Percentiles rank a stretch among this genome's conserved stretches.
Conservation (phyloP, 345 rosid species). For the Pistacia integerrima region DNA sequence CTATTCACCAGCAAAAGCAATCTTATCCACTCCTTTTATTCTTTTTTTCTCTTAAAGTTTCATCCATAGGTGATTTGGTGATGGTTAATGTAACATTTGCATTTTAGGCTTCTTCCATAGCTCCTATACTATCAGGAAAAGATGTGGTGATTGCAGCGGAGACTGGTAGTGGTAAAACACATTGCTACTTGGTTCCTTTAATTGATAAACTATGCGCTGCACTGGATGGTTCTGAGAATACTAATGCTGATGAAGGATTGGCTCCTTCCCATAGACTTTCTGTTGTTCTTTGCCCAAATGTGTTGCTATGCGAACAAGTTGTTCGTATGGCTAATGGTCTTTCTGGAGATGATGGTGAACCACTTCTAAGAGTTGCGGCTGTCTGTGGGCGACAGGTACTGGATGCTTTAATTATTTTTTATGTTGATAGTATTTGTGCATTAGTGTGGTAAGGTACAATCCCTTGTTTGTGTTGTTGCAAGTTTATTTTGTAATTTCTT, state of each 20-base stretch:
- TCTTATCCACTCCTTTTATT: too few species aligned
- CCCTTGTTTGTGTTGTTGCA: neutral
- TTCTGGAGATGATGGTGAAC: constrained; percentile 60
- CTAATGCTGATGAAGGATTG: constrained; percentile 15
- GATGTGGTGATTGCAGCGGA: constrained; percentile 94
- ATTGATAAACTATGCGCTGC: constrained; percentile 51
- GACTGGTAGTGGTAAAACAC: constrained; percentile 96
- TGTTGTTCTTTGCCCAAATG: constrained; percentile 90
- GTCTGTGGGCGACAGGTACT: constrained; percentile 82
- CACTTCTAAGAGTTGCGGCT: constrained; percentile 63
- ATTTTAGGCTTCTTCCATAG: constrained; percentile 68
- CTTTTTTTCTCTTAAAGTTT: neutral
- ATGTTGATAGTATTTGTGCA: neutral
- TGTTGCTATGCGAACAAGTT: constrained; percentile 87
- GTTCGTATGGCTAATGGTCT: constrained; percentile 83
- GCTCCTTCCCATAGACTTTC: constrained; percentile 30
- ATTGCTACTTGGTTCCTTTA: constrained; percentile 76
- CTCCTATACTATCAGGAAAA: constrained; percentile 73
- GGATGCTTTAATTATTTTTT: neutral
- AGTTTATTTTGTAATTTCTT: neutral
- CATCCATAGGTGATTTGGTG: neutral
- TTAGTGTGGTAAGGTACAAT: neutral
- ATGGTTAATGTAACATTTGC: neutral
- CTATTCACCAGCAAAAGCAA: too few species aligned
- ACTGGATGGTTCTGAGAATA: constrained; percentile 18